Evolutionary conservation across 164 flowering plant genomes (phyloP).

Genomic region (Akebia trifoliata): DNA sequence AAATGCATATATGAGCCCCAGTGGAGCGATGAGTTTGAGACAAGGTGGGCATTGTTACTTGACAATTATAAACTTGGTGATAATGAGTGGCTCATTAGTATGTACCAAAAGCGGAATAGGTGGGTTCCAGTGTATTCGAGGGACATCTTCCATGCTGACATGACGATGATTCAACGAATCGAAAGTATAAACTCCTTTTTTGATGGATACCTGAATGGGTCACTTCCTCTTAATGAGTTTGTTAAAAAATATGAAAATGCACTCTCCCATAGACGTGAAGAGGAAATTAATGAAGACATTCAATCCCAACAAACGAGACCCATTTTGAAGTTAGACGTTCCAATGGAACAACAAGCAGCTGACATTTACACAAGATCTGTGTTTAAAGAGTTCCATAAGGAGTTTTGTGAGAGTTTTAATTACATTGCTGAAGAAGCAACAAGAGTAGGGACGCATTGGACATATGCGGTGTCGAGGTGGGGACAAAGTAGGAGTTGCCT

Average conservation of each 20-base stretch:
- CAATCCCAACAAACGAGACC: slow-evolving; percentile 15
- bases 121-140: slow-evolving; percentile 15
- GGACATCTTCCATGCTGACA: slow-evolving; percentile 18
- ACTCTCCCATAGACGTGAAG: slow-evolving; percentile 13
- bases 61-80: slow-evolving; percentile 11
- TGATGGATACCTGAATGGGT: slow-evolving; percentile 11
- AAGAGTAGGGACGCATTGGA: slow-evolving; percentile 13
- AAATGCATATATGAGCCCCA: slow-evolving; percentile 16
- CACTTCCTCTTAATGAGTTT: slow-evolving; percentile 15
- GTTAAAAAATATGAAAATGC: slow-evolving; percentile 11
- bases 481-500: slow-evolving; percentile 17
- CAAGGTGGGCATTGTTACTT: slow-evolving; percentile 17
- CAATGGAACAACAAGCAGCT: slow-evolving; percentile 21
- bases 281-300: slow-evolving; percentile 15
- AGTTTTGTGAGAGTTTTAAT: slow-evolving; percentile 19
- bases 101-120: slow-evolving; percentile 8
- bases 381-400: slow-evolving; percentile 17
- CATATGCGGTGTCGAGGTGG: slow-evolving; percentile 22
- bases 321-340: slow-evolving; percentile 15
- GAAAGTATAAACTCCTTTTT: slow-evolving; percentile 15
- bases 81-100: slow-evolving; percentile 12
- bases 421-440: slow-evolving; percentile 20
- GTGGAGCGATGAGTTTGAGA: slow-evolving; percentile 17
- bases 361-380: slow-evolving; percentile 14
- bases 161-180: slow-evolving; percentile 8